A percentile compares a stretch with the other conserved stretches of the same genome.
phyloP scores from a whole-genome alignment of 139 green algal species.

The Pleodorina starrii region DNA sequence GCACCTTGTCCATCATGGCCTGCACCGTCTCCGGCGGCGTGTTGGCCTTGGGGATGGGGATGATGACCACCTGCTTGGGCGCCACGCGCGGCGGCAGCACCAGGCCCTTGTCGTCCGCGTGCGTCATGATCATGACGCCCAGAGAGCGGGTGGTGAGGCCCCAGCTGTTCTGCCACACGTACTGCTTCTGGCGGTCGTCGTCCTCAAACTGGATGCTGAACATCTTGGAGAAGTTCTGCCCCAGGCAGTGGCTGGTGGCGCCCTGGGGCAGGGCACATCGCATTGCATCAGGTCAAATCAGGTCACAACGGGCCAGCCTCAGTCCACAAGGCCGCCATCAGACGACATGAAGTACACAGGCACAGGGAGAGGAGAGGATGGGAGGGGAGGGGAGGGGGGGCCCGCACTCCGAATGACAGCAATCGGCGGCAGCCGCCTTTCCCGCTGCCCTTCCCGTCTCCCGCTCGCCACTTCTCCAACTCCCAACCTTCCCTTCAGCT shows the following conservation, averaged over 20 bases:
- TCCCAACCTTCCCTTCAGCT: too few relatives aligned
- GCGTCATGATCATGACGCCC: constrained; percentile 99
- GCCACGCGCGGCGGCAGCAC: constrained; percentile 94
- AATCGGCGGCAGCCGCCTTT: too few relatives aligned
- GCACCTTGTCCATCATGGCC: constrained; percentile 71
- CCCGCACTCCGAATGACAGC: too few relatives aligned
- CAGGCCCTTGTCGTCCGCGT: constrained; percentile 97
- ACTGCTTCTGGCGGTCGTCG: constrained; percentile 77
- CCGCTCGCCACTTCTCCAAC: too few relatives aligned
- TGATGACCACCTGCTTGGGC: constrained; percentile 87
- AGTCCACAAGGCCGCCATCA: too few relatives aligned
- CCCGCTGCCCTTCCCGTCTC: too few relatives aligned
- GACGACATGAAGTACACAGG: too few relatives aligned
- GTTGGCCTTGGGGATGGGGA: constrained; percentile 92
- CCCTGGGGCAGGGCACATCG: too few relatives aligned
- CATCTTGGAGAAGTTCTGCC: constrained; percentile 98
- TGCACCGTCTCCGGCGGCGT: constrained; percentile 64
- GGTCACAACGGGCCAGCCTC: too few relatives aligned
- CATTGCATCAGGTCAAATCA: too few relatives aligned
- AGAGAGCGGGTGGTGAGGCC: constrained; percentile 97
- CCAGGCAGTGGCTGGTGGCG: constrained; percentile 96
- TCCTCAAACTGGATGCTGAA: constrained; percentile 93
- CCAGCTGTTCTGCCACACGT: constrained; percentile 98
- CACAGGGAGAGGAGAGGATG: too few relatives aligned
- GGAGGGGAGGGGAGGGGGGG: too few relatives aligned